Base-by-base conservation (phyloP, 768 basidiomycete species). In the Agaricus sinodeliciosus region DNA sequence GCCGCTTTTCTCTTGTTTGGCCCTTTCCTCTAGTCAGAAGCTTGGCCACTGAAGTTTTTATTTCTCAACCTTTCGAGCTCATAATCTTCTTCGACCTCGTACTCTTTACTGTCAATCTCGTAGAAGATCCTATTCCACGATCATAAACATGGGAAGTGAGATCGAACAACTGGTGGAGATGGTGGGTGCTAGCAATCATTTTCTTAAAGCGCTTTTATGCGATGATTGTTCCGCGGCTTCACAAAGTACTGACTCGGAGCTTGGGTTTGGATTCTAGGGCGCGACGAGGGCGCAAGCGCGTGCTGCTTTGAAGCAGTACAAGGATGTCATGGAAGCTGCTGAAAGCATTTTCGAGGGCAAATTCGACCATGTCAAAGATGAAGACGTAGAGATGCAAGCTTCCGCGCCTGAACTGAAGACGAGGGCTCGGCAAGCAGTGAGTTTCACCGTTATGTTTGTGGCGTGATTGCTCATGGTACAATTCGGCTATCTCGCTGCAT, bases 251-350 rank as follows among this genome's bases (percentile, higher is more conserved):
- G 37, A 48, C 41, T 27, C 41, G 50, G 44, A 41, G 9, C 5
- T 37, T 15, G 41, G 35, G 44, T 42, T 9, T 45, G 48, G n/a
- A 22, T 36, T 51, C 36, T 54, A 94, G 94, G 94, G 94, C 59
- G 91, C 91, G 27, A 89, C 87, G 0, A 65, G 69, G 9, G 80
- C 82, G 11, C 89, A 94, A 70, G 94, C 94, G 37, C 80, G 80
- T 59, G 89, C 87, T 27, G 94, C 94, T 15, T 69, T 96, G 63
- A 79, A 75, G 57, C 82, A 84, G 61, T 79, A 87, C 64, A 88
- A 82, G 57, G 93, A 97, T 75, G 91, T 94, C 34, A 90, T 91
- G 88, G 77, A 89, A 63, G 94, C 94, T 12, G 92, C 93, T 2
- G 92, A 92, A 65, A 77, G 77, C 43, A 82, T 91, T 55, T 88